These are phyloP conservation scores for Lactarius sp. DNA, from an alignment of 768 basidiomycete genomes.

Conservation along the genomic window DNA sequence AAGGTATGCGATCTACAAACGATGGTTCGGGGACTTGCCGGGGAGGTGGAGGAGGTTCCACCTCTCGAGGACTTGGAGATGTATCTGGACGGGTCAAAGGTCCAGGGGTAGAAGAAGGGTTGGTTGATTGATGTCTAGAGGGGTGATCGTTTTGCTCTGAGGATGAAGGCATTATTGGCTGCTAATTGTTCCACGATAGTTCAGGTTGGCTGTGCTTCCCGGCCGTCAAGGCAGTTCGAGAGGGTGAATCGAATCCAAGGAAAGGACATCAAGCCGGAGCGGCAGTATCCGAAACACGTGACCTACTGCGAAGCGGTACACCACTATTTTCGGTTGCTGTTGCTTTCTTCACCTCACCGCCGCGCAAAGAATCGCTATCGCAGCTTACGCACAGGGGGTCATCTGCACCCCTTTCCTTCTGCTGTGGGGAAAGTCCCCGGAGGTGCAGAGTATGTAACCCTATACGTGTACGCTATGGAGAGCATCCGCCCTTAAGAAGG, in stretches of 20 bases:
- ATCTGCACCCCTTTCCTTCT: slow-evolving; percentile 38
- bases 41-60: slow-evolving; percentile 17
- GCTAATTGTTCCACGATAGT: not conserved
- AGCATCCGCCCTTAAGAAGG: slow-evolving; percentile 71
- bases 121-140: slow-evolving; percentile 2
- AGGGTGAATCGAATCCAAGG: not conserved
- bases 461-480: slow-evolving; percentile 46
- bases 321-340: slow-evolving; percentile 24
- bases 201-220: not conserved
- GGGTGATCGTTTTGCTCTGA: slow-evolving; percentile 5
- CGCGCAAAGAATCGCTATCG: slow-evolving; percentile 81
- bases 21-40: slow-evolving; percentile 15
- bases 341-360: slow-evolving; percentile 35
- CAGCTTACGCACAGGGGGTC: slow-evolving; percentile 71
- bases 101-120: slow-evolving; percentile 1
- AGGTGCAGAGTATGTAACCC: slow-evolving; percentile 66
- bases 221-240: not conserved
- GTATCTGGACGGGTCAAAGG: slow-evolving; percentile 7
- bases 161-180: slow-evolving; percentile 3
- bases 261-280: not conserved
- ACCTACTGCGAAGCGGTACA: not conserved
- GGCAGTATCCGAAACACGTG: slow-evolving; percentile 20
- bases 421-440: slow-evolving; percentile 97
- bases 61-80: slow-evolving; percentile 4
- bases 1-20: slow-evolving; percentile 20